phyloP scores from a whole-genome alignment of 2,329 filamentous ascomycete species.

The Metarhizium guizhouense region DNA sequence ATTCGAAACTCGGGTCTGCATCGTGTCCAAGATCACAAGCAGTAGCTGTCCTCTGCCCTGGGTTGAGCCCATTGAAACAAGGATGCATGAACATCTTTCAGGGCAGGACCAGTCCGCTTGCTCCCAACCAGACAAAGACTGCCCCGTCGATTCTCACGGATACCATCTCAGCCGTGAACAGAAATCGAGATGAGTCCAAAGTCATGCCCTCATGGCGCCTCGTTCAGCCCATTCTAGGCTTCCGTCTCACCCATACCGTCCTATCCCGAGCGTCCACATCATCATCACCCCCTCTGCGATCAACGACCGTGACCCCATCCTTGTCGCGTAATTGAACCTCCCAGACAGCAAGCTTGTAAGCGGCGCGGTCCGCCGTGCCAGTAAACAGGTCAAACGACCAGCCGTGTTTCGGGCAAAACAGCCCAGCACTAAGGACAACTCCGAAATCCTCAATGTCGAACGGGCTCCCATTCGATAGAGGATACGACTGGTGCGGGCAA shows the following conservation, averaged over 20 bases:
- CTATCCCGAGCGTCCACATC: conserved; percentile 9
- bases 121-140: too few relatives aligned
- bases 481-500: conserved; percentile 61
- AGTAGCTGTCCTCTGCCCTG: too few relatives aligned
- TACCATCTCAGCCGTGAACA: too few relatives aligned
- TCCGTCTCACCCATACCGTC: conserved; percentile 36
- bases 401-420: conserved; percentile 59
- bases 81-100: too few relatives aligned
- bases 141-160: too few relatives aligned
- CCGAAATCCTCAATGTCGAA: conserved; percentile 71
- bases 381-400: conserved; percentile 65
- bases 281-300: background rate
- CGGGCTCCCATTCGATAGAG: conserved; percentile 50
- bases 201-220: background rate
- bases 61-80: too few relatives aligned
- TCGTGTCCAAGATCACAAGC: too few relatives aligned
- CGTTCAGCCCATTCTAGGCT: conserved; percentile 25
- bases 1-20: too few relatives aligned
- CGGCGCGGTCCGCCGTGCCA: conserved; percentile 51
- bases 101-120: too few relatives aligned
- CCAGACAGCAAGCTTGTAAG: conserved; percentile 54
- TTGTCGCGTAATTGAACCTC: conserved; percentile 45
- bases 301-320: conserved; percentile 2
- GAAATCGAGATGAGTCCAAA: background rate
- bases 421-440: conserved; percentile 49